These are phyloP conservation scores for Ceratocystis cubensis DNA, from an alignment of 2,329 filamentous ascomycete genomes.

Conservation along the genomic window DNA sequence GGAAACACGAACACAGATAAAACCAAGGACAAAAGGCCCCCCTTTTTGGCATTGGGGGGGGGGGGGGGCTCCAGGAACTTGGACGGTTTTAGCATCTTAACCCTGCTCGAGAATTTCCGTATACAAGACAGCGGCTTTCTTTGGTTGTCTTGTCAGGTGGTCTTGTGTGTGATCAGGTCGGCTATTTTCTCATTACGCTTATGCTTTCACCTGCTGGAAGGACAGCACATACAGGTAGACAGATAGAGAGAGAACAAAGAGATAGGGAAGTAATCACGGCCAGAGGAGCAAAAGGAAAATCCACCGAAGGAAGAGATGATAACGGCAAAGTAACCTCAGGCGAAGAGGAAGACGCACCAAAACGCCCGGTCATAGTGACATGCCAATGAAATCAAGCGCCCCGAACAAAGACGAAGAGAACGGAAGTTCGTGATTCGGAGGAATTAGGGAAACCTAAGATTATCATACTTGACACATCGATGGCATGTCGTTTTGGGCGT, in stretches of 20 bases:
- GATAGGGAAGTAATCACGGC: too few species aligned
- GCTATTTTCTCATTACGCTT: conserved; percentile 6
- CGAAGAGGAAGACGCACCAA: not conserved
- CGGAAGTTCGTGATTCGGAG: not conserved
- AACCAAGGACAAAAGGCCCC: not conserved
- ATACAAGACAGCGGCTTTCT: not conserved
- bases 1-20: not conserved
- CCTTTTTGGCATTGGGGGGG: not conserved
- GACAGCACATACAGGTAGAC: not conserved
- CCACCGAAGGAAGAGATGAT: not conserved
- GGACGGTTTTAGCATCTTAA: not conserved
- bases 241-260: not conserved
- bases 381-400: not conserved
- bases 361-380: not conserved
- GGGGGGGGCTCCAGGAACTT: not conserved
- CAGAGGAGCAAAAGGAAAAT: not conserved
- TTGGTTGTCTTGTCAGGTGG: not conserved
- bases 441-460: not conserved
- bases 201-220: not conserved
- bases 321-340: not conserved
- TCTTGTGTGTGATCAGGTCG: not conserved
- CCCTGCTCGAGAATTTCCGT: not conserved
- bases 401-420: not conserved
- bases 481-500: not conserved
- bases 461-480: not conserved